phyloP scores from a whole-genome alignment of 2,329 filamentous ascomycete species.

The Bipolaris sorokiniana region DNA sequence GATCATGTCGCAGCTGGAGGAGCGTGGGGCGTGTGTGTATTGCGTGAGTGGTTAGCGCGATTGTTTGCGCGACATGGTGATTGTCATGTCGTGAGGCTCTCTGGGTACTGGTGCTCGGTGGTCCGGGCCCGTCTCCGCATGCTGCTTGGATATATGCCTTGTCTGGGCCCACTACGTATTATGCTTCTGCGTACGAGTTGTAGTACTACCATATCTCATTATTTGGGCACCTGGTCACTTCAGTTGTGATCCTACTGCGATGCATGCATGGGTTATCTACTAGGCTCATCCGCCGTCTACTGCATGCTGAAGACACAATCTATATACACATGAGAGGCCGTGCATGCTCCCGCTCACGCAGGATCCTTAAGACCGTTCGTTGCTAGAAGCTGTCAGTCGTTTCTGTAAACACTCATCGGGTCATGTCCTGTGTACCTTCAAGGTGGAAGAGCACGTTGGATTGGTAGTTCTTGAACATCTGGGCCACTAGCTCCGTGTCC shows the following conservation, averaged over 20 bases:
- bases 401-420: not conserved
- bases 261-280: not conserved
- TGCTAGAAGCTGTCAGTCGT: conserved; percentile 56
- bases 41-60: conserved; percentile 21
- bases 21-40: conserved; percentile 18
- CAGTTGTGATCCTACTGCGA: not conserved
- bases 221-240: conserved; percentile 2
- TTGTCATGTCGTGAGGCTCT: conserved; percentile 26
- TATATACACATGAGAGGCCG: not conserved
- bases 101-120: conserved; percentile 18
- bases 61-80: conserved; percentile 22
- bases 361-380: conserved; percentile 85
- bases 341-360: conserved; percentile 53
- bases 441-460: conserved; percentile 97
- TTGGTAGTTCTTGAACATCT: conserved; percentile 99
- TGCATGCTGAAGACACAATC: not conserved
- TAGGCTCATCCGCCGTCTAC: not conserved
- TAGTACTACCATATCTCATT: conserved; percentile 8
- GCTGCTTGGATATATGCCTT: not conserved
- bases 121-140: conserved; percentile 34
- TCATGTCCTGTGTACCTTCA: conserved; percentile 68
- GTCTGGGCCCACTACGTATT: conserved; percentile 1
- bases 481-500: conserved; percentile 96
- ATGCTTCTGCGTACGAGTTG: not conserved
- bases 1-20: conserved; percentile 33